Evolutionary conservation across 2,329 filamentous ascomycete genomes (phyloP), one percentile per base, ranked within the genome.

Genomic region (Gnomoniopsis smithogilvyi): DNA sequence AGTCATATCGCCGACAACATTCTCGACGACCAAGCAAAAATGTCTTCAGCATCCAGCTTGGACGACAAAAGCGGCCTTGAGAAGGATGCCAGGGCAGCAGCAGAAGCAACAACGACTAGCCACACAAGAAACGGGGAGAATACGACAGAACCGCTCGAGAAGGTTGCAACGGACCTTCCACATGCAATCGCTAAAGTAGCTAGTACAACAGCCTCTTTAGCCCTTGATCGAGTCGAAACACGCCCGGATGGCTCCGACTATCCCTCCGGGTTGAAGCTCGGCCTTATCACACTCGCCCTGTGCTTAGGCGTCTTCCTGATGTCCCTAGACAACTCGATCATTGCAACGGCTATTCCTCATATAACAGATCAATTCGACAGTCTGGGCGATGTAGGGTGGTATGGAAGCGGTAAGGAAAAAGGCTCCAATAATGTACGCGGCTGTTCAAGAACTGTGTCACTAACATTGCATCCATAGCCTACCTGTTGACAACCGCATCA

Each of bases 291-390:
- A n/a, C 64, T 77, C 6, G 76, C 76, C 1, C 63, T 80, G 58
- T 78, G 74, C 60, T 65, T 79, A 21, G 73, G 70, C 46, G 75
- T 79, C 8, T 78, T 80, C 58, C 68, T 78, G 43, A 74, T 78
- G 67, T 75, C 76, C 3, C 66, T 79, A 15, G 67, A 70, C 59
- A 70, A 70, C 62, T 69, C 68, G n/a, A 74, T 74, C 59, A 73
- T 75, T 51, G 71, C 73, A 1, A 74, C 73, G 0, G 73, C 73
- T 10, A 74, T 75, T 48, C 73, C 73, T 8, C 72, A 73, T 21
- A 54, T 54, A 6, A 54, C 51, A 21, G 30, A 46, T 24, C 22
- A 45, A 10, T 54, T 54, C n/a, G 17, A 54, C 38, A 46, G 38
- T 24, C 12, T 54, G 24, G 41, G 33, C 24, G 51, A 54, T 36